Evolutionary conservation across 352 stramenopile species (phyloP).

Genomic region (Phytophthora vignae): DNA sequence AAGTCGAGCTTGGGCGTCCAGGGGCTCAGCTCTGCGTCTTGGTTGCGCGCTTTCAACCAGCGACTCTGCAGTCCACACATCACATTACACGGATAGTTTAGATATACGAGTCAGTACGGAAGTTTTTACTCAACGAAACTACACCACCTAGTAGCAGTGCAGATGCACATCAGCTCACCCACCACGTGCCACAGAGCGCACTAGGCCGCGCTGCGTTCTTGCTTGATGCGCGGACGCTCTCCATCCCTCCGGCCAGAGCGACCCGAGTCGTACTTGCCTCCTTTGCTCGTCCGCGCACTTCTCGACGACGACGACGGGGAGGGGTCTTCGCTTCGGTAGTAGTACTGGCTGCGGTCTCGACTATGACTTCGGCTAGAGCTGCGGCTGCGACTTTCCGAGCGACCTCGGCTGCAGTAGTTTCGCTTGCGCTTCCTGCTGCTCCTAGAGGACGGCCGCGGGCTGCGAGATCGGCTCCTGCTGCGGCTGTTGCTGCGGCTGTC

Average conservation of each 20-base stretch:
- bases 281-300: constrained; percentile 23
- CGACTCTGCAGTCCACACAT: constrained; percentile 24
- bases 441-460: constrained; percentile 35
- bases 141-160: not conserved
- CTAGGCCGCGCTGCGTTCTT: constrained; percentile 42
- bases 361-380: constrained; percentile 59
- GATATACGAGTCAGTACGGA: constrained; percentile 3
- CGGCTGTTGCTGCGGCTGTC: constrained; percentile 50
- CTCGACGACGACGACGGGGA: constrained; percentile 26
- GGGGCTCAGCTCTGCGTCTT: not conserved
- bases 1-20: not conserved
- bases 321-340: constrained; percentile 35
- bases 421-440: constrained; percentile 49
- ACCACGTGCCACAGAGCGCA: not conserved
- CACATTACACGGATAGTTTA: constrained; percentile 3
- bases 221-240: constrained; percentile 38
- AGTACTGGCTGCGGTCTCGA: constrained; percentile 33
- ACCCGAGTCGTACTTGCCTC: constrained; percentile 21
- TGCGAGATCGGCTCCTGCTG: constrained; percentile 48
- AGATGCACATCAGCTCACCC: constrained; percentile 11
- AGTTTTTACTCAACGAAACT: constrained; percentile 24
- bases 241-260: constrained; percentile 18
- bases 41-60: constrained; percentile 2
- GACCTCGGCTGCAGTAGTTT: constrained; percentile 42
- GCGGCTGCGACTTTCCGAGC: constrained; percentile 48